Conservation (phyloP, 1,284 basidiomycete genomes). For the Pholiota adiposa region DNA sequence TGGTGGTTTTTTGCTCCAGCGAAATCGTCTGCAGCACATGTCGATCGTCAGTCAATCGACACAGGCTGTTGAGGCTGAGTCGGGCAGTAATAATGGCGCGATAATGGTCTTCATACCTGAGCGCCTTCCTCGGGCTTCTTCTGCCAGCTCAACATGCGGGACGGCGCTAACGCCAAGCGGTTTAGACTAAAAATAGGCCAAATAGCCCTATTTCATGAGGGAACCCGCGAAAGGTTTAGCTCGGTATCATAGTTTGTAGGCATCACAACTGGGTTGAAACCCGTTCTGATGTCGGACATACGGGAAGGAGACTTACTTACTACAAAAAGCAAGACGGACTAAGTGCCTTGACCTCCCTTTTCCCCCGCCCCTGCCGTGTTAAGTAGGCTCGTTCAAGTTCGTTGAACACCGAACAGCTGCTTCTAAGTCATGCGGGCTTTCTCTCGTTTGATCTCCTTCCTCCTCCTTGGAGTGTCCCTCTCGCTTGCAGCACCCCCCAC, state of each 20-base stretch:
- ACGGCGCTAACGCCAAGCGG: background rate
- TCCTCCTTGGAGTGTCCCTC: conserved; percentile 15
- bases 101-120: too few species aligned
- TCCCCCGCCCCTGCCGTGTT: background rate
- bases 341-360: background rate
- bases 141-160: background rate
- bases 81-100: background rate
- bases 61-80: too few species aligned
- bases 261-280: background rate
- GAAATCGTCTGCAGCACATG: too few species aligned
- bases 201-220: background rate
- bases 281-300: background rate
- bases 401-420: background rate
- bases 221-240: background rate
- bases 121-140: background rate
- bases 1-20: too few species aligned
- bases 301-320: background rate
- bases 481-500: conserved; percentile 24
- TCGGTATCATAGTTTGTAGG: background rate
- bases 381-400: background rate
- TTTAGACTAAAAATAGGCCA: background rate
- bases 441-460: conserved; percentile 14
- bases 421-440: conserved; percentile 18
- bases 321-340: background rate
- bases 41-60: too few species aligned